Evolutionary conservation across 306 rosid genomes (phyloP).

Genomic region (Datisca glomerata): DNA sequence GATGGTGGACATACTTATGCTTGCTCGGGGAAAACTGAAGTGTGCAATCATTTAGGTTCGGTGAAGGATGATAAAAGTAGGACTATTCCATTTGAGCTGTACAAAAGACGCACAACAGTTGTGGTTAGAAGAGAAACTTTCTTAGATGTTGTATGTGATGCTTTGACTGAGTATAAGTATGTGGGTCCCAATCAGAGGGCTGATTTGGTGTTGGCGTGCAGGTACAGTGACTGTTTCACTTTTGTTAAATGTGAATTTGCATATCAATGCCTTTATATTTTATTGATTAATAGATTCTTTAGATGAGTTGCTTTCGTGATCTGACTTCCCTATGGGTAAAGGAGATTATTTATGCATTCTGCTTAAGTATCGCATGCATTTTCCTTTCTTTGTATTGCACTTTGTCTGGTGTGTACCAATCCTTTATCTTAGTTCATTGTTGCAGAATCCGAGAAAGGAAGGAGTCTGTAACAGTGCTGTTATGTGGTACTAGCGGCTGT

Average conservation of each 20-base stretch:
- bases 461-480: conserved; percentile 79
- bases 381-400: not conserved
- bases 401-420: conserved; percentile 1
- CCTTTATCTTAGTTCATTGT: conserved; percentile 12
- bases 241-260: no score
- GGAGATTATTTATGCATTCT: no score
- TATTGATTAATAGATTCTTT: no score
- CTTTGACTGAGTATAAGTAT: conserved; percentile 79
- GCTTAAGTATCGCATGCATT: conserved; percentile 3
- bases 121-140: conserved; percentile 51
- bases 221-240: conserved; percentile 38
- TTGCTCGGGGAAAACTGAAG: conserved; percentile 20
- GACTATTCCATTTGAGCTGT: conserved; percentile 65
- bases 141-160: conserved; percentile 65
- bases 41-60: conserved; percentile 15
- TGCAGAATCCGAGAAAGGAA: conserved; percentile 82
- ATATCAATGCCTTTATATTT: no score
- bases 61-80: conserved; percentile 26
- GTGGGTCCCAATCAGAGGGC: conserved; percentile 86
- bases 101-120: conserved; percentile 68
- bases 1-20: conserved; percentile 8
- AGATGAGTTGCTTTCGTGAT: no score
- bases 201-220: conserved; percentile 79
- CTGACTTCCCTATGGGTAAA: no score
- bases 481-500: conserved; percentile 98